phyloP scores from a whole-genome alignment of 78 protist species.

The Goniomonas avonlea region DNA sequence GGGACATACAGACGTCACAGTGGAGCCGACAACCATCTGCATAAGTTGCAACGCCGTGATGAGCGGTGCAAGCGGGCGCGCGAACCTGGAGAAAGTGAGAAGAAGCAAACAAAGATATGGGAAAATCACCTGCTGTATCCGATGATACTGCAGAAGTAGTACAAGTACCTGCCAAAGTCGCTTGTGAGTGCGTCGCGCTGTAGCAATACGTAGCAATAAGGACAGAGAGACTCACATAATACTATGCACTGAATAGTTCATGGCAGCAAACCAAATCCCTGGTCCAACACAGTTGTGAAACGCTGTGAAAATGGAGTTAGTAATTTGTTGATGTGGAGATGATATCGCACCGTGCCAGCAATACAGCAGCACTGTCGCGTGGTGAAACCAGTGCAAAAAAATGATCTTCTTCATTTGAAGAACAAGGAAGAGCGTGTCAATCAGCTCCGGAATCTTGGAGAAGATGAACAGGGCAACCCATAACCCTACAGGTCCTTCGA shows the following conservation, averaged over 20 bases:
- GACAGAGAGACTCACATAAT: no score
- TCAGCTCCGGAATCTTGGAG: constrained; percentile 21
- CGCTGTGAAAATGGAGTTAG: no score
- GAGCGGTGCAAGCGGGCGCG: neutral
- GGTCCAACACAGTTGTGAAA: neutral
- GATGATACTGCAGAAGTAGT: no score
- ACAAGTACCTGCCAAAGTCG: no score
- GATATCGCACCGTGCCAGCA: constrained; percentile 41
- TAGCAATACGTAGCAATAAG: no score
- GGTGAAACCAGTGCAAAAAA: constrained; percentile 9
- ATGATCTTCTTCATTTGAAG: neutral
- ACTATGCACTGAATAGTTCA: constrained; percentile 3
- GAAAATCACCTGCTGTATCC: no score
- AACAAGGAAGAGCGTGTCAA: constrained; percentile 1
- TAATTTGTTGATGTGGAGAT: no score
- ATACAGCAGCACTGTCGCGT: constrained; percentile 9
- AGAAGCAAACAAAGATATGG: no score
- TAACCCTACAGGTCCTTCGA: constrained; percentile 7
- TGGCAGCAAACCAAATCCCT: constrained; percentile 6
- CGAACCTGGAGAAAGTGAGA: no score
- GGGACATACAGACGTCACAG: neutral
- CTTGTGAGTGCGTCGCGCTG: no score
- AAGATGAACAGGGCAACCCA: constrained; percentile 17
- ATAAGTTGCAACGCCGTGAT: neutral
- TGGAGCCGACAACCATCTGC: constrained; percentile 22